A percentile compares a stretch with the other conserved stretches of the same genome.
These are phyloP conservation scores for Dissophora ornata DNA, from an alignment of 192 early-diverging fungal species.

Conservation along the genomic window DNA sequence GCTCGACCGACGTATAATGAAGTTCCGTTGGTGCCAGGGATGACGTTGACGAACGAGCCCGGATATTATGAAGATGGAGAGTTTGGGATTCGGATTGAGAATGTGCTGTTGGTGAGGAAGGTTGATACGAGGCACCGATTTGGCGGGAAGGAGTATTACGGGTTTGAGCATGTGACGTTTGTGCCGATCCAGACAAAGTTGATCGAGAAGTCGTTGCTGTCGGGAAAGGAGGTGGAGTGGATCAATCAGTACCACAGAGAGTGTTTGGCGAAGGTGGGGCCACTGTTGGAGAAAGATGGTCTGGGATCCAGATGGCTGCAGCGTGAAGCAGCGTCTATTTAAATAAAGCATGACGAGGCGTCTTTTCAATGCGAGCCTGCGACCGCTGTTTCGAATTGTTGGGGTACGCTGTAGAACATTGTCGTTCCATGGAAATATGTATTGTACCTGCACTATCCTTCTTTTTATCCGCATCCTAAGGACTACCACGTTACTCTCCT, in stretches of 20 bases:
- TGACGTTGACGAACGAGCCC: slow-evolving; percentile 97
- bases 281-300: slow-evolving; percentile 73
- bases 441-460: no score
- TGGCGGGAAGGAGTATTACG: slow-evolving; percentile 82
- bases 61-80: slow-evolving; percentile 96
- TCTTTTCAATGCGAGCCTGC: no score
- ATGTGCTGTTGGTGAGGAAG: slow-evolving; percentile 84
- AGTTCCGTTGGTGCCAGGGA: slow-evolving; percentile 80
- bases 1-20: slow-evolving; percentile 78
- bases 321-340: slow-evolving; percentile 73
- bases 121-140: slow-evolving; percentile 81
- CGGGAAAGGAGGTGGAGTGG: slow-evolving; percentile 82
- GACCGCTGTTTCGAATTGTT: no score
- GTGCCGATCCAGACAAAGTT: slow-evolving; percentile 89
- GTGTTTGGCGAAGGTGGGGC: slow-evolving; percentile 80
- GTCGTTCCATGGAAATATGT: no score
- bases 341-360: neutral
- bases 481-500: no score
- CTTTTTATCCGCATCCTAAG: no score
- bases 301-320: slow-evolving; percentile 82
- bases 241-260: slow-evolving; percentile 86
- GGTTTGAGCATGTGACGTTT: slow-evolving; percentile 92
- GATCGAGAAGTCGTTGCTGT: slow-evolving; percentile 75
- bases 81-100: slow-evolving; percentile 98
- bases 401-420: no score